Base-by-base conservation (phyloP, 2,329 filamentous ascomycete genomes). In the Fragosphaeria purpurea region DNA sequence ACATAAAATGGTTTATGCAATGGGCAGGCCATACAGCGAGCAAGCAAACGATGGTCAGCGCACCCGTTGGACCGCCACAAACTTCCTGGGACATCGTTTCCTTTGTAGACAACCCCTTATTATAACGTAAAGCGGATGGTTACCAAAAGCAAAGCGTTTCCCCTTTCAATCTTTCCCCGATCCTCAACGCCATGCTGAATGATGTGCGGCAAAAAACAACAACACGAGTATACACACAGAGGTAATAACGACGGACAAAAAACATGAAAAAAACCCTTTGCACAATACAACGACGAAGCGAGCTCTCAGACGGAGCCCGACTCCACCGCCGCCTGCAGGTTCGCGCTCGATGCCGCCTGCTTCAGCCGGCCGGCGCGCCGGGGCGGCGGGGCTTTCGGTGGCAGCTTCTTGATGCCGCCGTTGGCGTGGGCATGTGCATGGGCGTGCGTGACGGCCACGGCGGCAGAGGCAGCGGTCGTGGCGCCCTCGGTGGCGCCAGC, bases 341-440 rank as follows among this genome's bases (percentile, higher is more conserved):
- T 56, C 3, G 47, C 44, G n/a, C 5, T 55, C 1, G 58, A 58
- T 5, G 56, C 53, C 2, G 57, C 49, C 38, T 53, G 50, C 44
- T 47, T 52, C 12, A 57, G 43, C 7, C 56, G 48, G 1, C 54
- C 53, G 5, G 35, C 52, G 3, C 58, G 55, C 5, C 58, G 52
- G 4, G 58, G 58, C 1, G 58, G 58, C 8, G 58, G 58, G 8
- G 54, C 53, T 22, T 59, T 59, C 0, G 58, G 56, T n/a, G 56
- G 56, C 39, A 58, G 48, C 42, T 58, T 58, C 46, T 59, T 59
- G 46, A 47, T 40, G 13, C 47, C 44, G 32, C 41, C 45, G 33
- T 44, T 39, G 4, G 41, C 12, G 8, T 47, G 44, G 10, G 41
- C 43, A 22, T 22, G 22, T 22, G 22, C 22, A 22, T 22, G 22